Evolutionary conservation across 78 protist species (phyloP).

Genomic region (Anaeramoeba ignava): DNA sequence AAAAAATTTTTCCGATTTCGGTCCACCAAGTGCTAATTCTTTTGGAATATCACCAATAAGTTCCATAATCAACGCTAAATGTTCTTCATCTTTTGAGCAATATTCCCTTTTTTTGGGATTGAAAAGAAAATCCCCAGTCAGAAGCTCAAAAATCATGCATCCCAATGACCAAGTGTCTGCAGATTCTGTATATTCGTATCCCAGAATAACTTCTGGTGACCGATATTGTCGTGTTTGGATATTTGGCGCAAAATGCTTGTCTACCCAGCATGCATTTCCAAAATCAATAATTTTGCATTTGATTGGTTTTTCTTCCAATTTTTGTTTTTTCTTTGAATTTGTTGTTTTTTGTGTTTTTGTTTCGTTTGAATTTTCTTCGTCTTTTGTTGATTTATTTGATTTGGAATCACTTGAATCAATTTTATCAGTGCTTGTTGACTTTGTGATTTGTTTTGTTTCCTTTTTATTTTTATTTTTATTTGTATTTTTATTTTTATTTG

Average conservation of each 20-base stretch:
- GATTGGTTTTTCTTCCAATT: not conserved
- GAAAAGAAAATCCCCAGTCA: conserved; percentile 6
- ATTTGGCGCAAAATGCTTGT: not conserved
- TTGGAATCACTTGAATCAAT: not conserved
- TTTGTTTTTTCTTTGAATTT: not conserved
- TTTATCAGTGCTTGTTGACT: not conserved
- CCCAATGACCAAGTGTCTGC: conserved; percentile 6
- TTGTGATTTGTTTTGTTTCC: not conserved
- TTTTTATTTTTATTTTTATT: not conserved
- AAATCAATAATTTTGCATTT: conserved; percentile 3
- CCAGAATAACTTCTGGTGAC: conserved; percentile 8
- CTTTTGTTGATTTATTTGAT: not conserved
- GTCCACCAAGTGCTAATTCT: not conserved
- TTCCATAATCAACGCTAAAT: not conserved
- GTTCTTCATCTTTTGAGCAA: not conserved
- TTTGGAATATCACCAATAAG: not conserved
- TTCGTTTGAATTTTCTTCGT: not conserved
- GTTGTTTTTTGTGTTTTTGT: not conserved
- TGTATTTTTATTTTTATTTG: not conserved
- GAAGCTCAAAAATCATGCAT: conserved; percentile 4
- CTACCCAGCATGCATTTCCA: conserved; percentile 7
- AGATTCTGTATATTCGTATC: not conserved
- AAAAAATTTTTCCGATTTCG: not conserved
- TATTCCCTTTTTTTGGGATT: not conserved
- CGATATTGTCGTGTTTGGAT: conserved; percentile 8